Conservation (phyloP, 148 eudicot species). For the Vaccinium darrowii region DNA sequence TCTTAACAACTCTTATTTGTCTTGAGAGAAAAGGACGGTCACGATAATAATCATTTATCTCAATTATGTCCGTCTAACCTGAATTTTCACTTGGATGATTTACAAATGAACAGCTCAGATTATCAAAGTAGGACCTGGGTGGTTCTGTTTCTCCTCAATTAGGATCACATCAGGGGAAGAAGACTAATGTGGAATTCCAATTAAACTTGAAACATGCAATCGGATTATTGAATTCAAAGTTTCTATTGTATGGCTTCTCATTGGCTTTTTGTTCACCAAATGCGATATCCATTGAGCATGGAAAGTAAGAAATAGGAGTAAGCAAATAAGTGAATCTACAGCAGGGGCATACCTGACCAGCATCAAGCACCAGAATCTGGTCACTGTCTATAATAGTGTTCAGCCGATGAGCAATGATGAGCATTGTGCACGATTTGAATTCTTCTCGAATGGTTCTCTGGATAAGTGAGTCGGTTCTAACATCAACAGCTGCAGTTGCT, state of each 20-base stretch:
- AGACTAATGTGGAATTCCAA: background rate
- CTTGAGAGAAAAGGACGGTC: background rate
- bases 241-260: background rate
- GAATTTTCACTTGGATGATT: too few relatives aligned
- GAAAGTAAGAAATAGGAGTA: background rate
- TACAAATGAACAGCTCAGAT: too few relatives aligned
- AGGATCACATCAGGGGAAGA: background rate
- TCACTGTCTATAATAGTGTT: conserved; percentile 86
- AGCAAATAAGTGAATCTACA: background rate
- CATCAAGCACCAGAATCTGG: conserved; percentile 68
- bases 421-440: conserved; percentile 91
- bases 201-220: background rate
- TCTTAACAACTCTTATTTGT: background rate
- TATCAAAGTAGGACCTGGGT: too few relatives aligned
- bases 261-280: conserved; percentile 7
- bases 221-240: background rate
- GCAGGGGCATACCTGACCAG: conserved; percentile 56
- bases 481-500: conserved; percentile 98
- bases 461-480: conserved; percentile 86
- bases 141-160: background rate
- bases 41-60: too few relatives aligned
- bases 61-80: too few relatives aligned
- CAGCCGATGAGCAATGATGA: conserved; percentile 85
- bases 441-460: conserved; percentile 91
- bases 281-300: background rate